phyloP scores from a whole-genome alignment of 2,329 filamentous ascomycete species.

The Orbilia blumenaviensis region DNA sequence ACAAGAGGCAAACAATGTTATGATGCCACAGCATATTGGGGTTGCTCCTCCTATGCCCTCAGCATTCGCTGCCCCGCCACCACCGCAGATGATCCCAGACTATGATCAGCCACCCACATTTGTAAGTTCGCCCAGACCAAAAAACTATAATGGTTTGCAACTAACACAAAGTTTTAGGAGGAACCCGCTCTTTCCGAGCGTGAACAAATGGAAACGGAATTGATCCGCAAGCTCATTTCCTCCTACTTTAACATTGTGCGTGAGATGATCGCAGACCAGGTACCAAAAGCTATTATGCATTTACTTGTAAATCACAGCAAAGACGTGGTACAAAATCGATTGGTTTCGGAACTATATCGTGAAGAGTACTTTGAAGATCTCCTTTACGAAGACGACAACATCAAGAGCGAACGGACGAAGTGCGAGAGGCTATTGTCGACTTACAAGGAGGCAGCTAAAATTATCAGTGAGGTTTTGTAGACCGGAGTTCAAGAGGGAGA shows the following conservation, averaged over 20 bases:
- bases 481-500: not conserved
- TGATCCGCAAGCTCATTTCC: constrained; percentile 94
- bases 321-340: constrained; percentile 94
- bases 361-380: constrained; percentile 90
- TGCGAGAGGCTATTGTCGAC: constrained; percentile 95
- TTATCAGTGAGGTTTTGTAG: constrained; percentile 93
- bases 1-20: constrained; percentile 65
- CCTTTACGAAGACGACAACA: constrained; percentile 94
- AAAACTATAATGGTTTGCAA: not conserved
- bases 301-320: constrained; percentile 98
- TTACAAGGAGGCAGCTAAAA: constrained; percentile 97
- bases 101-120: constrained; percentile 45
- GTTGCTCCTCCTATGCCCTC: constrained; percentile 1
- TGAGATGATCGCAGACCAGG: constrained; percentile 97
- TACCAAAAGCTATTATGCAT: constrained; percentile 99
- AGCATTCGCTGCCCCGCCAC: constrained; percentile 19
- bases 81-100: constrained; percentile 31
- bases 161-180: constrained; percentile 60
- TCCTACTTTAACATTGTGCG: constrained; percentile 99
- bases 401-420: constrained; percentile 98
- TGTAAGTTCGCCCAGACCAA: constrained; percentile 16
- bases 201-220: constrained; percentile 95
- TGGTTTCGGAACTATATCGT: constrained; percentile 95
- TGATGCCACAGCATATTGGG: constrained; percentile 48
- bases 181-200: constrained; percentile 93